phyloP scores from a whole-genome alignment of 129 eudicot genomes.

The Centella asiatica region DNA sequence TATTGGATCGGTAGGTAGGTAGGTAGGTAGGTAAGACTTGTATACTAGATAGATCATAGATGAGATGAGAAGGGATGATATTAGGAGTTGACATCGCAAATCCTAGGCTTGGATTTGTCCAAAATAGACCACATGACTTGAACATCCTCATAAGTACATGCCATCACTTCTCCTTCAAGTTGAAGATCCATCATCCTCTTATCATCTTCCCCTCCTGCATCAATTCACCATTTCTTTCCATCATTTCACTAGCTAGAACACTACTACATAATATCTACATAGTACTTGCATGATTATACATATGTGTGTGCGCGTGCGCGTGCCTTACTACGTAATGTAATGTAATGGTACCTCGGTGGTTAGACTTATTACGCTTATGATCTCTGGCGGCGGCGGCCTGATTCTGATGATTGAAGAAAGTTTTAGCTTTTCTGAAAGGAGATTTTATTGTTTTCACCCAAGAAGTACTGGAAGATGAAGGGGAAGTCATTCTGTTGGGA shows the following conservation, averaged over 20 bases:
- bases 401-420: constrained; percentile 35
- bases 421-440: constrained; percentile 51
- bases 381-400: constrained; percentile 16
- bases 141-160: constrained; percentile 60
- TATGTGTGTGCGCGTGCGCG: not conserved
- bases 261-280: not conserved
- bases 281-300: too few relatives aligned
- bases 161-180: constrained; percentile 62
- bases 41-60: too few relatives aligned
- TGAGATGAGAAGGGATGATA: too few relatives aligned
- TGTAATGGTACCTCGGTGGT: constrained; percentile 20
- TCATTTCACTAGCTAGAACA: not conserved
- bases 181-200: constrained; percentile 31
- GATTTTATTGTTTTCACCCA: constrained; percentile 49
- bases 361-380: constrained; percentile 28
- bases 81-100: constrained; percentile 24
- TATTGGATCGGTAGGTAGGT: too few relatives aligned
- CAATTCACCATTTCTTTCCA: not conserved
- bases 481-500: constrained; percentile 27
- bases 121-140: constrained; percentile 72
- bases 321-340: too few relatives aligned
- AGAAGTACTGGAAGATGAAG: constrained; percentile 19
- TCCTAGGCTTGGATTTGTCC: constrained; percentile 45
- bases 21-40: not conserved
- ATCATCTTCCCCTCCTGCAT: constrained; percentile 15